phyloP scores from a whole-genome alignment of 306 rosid species.

The Adenanthera pavonina region DNA sequence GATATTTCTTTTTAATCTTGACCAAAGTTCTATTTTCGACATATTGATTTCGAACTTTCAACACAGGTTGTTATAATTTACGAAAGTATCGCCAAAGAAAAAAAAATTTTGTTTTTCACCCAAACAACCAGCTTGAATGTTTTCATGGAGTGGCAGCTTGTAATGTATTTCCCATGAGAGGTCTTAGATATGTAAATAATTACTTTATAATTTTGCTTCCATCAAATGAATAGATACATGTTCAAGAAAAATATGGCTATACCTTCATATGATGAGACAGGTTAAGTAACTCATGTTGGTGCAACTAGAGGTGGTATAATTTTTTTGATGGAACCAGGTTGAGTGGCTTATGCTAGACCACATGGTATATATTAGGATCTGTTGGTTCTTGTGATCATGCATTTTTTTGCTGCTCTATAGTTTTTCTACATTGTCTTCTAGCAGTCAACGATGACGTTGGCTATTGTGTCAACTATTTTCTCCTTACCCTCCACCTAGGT shows the following conservation, averaged over 20 bases:
- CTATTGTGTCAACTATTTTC: slow-evolving; percentile 25
- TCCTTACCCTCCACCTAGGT: not conserved
- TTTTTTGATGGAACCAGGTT: not conserved
- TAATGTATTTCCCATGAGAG: not conserved
- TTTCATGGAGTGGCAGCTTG: not conserved
- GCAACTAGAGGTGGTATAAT: not conserved
- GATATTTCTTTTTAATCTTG: not conserved
- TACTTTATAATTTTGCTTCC: not conserved
- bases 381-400: slow-evolving; percentile 16
- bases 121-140: not conserved
- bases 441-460: not conserved
- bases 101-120: no score
- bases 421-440: not conserved
- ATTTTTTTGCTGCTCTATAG: not conserved
- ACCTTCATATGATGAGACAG: not conserved
- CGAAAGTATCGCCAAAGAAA: not conserved
- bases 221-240: slow-evolving; percentile 1
- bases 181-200: not conserved
- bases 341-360: not conserved
- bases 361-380: not conserved
- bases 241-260: slow-evolving; percentile 5
- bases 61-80: not conserved
- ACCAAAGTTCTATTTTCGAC: not conserved
- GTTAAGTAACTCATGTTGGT: not conserved
- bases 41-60: not conserved